Conservation (phyloP, 192 early-diverging fungal species). For the Podila minutissima region DNA sequence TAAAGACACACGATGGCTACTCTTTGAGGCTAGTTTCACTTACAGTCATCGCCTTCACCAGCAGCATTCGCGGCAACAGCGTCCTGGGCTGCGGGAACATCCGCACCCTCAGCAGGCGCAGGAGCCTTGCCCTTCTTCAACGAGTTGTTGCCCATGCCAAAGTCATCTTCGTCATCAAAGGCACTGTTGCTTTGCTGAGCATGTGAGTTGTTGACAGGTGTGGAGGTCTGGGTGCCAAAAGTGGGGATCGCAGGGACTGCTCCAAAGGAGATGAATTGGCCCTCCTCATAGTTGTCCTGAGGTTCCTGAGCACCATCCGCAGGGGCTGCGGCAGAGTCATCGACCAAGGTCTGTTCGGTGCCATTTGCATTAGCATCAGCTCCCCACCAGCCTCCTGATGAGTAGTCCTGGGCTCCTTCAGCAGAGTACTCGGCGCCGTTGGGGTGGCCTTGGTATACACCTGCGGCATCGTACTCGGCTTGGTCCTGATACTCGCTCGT, state of each 20-base stretch:
- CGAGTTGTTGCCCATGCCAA: conserved; percentile 69
- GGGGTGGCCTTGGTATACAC: conserved; percentile 19
- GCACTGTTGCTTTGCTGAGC: conserved; percentile 19
- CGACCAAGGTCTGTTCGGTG: conserved; percentile 2
- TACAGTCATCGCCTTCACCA: conserved; percentile 20
- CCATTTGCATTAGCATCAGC: conserved; percentile 15
- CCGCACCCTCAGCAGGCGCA: conserved; percentile 11
- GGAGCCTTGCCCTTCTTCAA: conserved; percentile 47
- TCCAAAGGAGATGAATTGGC: conserved; percentile 47
- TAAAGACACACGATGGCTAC: background rate
- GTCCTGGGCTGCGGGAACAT: conserved; percentile 8
- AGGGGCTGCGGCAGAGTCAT: background rate
- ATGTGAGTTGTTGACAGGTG: conserved; percentile 22
- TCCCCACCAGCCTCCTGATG: conserved; percentile 56
- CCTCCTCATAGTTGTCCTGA: conserved; percentile 29
- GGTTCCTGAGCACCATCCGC: conserved; percentile 13
- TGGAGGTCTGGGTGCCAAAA: conserved; percentile 19
- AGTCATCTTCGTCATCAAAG: conserved; percentile 64
- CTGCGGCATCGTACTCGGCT: conserved; percentile 37
- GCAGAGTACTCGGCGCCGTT: conserved; percentile 62
- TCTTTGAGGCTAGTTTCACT: background rate
- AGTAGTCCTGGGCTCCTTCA: conserved; percentile 50
- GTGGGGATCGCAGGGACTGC: conserved; percentile 41
- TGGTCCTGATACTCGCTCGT: conserved; percentile 49
- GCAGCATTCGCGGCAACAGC: conserved; percentile 37